Percentiles rank a stretch among this genome's conserved stretches.
Evolutionary conservation across 768 basidiomycete genomes (phyloP).

Genomic region (Hygrophoropsis aurantiaca): DNA sequence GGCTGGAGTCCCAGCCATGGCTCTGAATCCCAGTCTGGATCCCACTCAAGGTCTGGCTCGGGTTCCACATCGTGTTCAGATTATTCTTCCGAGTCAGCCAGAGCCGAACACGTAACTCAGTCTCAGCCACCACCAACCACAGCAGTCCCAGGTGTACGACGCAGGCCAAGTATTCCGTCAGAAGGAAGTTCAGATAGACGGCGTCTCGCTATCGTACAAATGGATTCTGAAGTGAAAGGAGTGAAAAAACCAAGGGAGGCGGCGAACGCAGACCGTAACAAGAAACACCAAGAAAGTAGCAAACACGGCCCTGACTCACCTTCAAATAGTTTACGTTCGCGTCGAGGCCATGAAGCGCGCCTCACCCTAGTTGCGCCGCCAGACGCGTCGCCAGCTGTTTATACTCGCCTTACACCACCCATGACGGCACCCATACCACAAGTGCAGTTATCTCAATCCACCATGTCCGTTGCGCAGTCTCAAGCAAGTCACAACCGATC

Average conservation of each 20-base stretch:
- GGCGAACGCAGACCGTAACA: conserved; percentile 11
- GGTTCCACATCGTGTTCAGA: conserved; percentile 48
- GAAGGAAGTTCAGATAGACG: conserved; percentile 65
- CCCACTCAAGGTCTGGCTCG: conserved; percentile 11
- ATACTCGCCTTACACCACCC: conserved; percentile 55
- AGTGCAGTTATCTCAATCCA: conserved; percentile 16
- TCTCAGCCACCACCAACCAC: conserved; percentile 21
- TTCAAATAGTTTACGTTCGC: conserved; percentile 33
- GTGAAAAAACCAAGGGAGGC: conserved; percentile 23
- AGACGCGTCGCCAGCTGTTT: conserved; percentile 56
- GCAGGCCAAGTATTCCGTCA: conserved; percentile 53
- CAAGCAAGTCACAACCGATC: conserved; percentile 42
- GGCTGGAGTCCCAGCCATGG: conserved; percentile 20
- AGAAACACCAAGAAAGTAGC: not conserved
- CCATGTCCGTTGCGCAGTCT: conserved; percentile 7
- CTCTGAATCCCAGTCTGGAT: conserved; percentile 7
- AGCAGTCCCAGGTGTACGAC: conserved; percentile 30
- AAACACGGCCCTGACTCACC: conserved; percentile 17
- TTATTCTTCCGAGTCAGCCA: conserved; percentile 46
- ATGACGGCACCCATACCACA: conserved; percentile 42
- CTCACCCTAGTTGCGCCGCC: conserved; percentile 74
- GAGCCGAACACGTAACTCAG: conserved; percentile 15
- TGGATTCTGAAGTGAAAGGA: conserved; percentile 42
- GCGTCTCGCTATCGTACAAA: conserved; percentile 64
- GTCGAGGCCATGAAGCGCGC: conserved; percentile 40